Conservation (phyloP, 2,329 filamentous ascomycete genomes). For the Cercospora zeina region DNA sequence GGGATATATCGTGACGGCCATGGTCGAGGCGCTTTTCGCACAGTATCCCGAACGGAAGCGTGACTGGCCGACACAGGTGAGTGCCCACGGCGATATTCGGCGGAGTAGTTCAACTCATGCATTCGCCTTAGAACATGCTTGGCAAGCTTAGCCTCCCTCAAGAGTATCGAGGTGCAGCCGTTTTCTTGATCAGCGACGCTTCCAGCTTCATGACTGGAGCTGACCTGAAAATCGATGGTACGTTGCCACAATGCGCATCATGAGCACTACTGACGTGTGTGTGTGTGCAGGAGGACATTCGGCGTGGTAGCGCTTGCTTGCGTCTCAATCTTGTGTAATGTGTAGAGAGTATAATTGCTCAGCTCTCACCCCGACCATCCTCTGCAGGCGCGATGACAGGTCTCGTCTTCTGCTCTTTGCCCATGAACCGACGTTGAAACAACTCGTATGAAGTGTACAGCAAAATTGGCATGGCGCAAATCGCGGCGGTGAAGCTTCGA, state of each 20-base stretch:
- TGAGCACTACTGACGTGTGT: not conserved
- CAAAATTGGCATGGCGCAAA: conserved; percentile 34
- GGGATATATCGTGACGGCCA: conserved; percentile 77
- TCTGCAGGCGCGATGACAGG: not conserved
- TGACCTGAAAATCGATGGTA: conserved; percentile 56
- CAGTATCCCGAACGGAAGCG: conserved; percentile 65
- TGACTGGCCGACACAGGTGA: conserved; percentile 70
- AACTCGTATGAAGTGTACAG: conserved; percentile 35
- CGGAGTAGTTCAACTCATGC: not conserved
- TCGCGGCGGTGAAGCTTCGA: conserved; percentile 29
- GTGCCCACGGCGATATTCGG: not conserved
- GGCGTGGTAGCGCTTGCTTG: not conserved
- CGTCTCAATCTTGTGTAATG: not conserved
- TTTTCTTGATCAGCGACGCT: conserved; percentile 45
- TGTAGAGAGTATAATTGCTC: not conserved
- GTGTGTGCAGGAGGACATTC: not conserved
- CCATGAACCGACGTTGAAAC: conserved; percentile 34
- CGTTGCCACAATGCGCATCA: not conserved
- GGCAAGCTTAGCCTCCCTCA: conserved; percentile 45
- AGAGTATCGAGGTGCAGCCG: conserved; percentile 44
- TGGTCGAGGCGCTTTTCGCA: conserved; percentile 79
- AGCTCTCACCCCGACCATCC: conserved; percentile 13
- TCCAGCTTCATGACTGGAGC: conserved; percentile 59
- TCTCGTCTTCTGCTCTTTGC: conserved; percentile 34
- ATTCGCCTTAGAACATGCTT: conserved; percentile 66